A percentile compares a stretch with the other conserved stretches of the same genome.
These are phyloP conservation scores for Chlorella vulgaris DNA, from an alignment of 139 green algal genomes.

Conservation along the genomic window DNA sequence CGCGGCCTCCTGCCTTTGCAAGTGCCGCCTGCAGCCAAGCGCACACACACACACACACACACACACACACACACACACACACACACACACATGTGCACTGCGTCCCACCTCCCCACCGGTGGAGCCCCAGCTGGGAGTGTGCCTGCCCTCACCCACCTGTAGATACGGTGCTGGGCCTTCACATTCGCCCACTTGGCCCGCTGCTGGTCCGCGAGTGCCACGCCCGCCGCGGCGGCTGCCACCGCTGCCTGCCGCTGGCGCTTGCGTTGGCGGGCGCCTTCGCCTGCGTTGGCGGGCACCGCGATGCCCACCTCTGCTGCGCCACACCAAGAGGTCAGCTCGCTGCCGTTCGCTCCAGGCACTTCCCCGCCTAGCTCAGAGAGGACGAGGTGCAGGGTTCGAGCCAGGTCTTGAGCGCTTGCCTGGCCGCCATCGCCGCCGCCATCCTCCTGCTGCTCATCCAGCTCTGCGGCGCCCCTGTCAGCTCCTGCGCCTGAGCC, in stretches of 20 bases:
- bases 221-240: constrained; percentile 32
- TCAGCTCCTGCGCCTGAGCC: not conserved
- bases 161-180: constrained; percentile 48
- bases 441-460: not conserved
- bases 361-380: constrained; percentile 6
- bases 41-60: too few species aligned
- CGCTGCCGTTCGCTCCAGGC: not conserved
- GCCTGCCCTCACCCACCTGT: constrained; percentile 25
- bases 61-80: too few species aligned
- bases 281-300: constrained; percentile 44
- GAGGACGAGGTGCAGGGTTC: constrained; percentile 38
- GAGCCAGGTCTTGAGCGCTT: constrained; percentile 14
- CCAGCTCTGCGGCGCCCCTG: not conserved
- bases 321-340: constrained; percentile 72
- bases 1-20: too few species aligned
- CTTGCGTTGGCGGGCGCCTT: constrained; percentile 58
- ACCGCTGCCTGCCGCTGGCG: constrained; percentile 35
- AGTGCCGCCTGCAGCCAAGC: too few species aligned
- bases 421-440: not conserved
- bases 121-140: too few species aligned
- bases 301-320: constrained; percentile 59
- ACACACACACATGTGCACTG: too few species aligned
- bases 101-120: too few species aligned
- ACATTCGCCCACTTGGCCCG: constrained; percentile 60
- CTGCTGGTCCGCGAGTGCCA: not conserved